Percentiles rank a stretch among this genome's conserved stretches.
These are phyloP conservation scores for Dactylellina sp. DNA, from an alignment of 2,329 filamentous ascomycete species.

Conservation along the genomic window DNA sequence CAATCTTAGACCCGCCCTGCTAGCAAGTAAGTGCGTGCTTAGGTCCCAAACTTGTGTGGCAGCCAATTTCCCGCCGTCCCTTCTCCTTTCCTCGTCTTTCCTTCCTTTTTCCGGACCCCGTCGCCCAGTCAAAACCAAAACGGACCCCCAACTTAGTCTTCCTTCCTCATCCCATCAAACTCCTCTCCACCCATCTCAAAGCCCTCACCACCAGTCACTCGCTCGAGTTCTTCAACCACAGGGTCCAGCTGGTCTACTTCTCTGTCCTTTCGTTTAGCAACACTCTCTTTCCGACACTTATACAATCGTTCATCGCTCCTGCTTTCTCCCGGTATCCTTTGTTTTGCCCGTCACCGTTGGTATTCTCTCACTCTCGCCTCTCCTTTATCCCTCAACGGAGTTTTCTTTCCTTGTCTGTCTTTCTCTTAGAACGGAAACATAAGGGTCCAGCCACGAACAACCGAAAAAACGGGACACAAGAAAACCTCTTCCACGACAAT, in stretches of 20 bases:
- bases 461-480: background rate
- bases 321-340: conserved; percentile 12
- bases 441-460: background rate
- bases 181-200: conserved; percentile 6
- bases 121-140: background rate
- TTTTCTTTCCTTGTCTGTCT: conserved; percentile 36
- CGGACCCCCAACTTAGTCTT: background rate
- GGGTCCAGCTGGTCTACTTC: conserved; percentile 57
- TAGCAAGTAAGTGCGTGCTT: conserved; percentile 1
- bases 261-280: conserved; percentile 48
- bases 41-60: conserved; percentile 25
- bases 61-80: conserved; percentile 32
- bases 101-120: conserved; percentile 9
- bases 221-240: conserved; percentile 56
- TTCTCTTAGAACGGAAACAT: conserved; percentile 20
- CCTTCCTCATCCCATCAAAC: conserved; percentile 11
- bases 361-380: too few species aligned
- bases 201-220: conserved; percentile 55
- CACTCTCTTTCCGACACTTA: conserved; percentile 36
- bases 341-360: conserved; percentile 17
- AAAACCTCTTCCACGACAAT: conserved; percentile 1
- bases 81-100: background rate
- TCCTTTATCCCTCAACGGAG: conserved; percentile 40
- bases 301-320: conserved; percentile 15
- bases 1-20: background rate